Base-by-base conservation (phyloP, 805 yeast species). In the Lipomyces starkeyi region DNA sequence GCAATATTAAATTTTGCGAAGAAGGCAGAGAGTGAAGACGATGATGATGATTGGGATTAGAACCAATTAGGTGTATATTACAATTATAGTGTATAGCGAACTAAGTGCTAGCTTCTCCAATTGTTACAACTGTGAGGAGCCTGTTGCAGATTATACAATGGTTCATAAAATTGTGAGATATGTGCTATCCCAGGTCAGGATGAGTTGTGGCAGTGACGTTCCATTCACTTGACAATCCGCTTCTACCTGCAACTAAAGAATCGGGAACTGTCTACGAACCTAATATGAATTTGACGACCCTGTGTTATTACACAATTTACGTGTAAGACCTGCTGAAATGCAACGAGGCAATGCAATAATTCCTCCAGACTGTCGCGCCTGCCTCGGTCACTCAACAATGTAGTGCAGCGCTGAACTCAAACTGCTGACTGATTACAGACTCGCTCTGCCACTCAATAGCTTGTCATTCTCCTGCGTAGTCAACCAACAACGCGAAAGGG, bases 1-100 rank as follows among this genome's bases (percentile, higher is more conserved):
- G 17, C 63, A 17, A 11, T 40, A 8, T n/a, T 62, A 20, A 37
- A 27, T 9, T 43, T 32, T 49, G 47, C 47, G 13, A 29, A 43
- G n/a, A n/a, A 25, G n/a, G 20, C 40, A 32, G 52, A 57, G 11
- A 54, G 20, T 4, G 29, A 22, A 22, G 67, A 58, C 61, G 67
- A 64, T 27, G 64, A 57, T 20, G 67, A 58, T 52, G 66, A 61
- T 47, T 67, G 71, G 71, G 71, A 67, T 56, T 67, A 63, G 49
- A 58, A 43, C 5, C 22, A n/a, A 43, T n/a, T 37, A 13, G 43
- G 14, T 37, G 43, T 29, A 29, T 13, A 37, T 37, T 37, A 37
- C 17, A 37, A 6, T 43, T 3, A 43, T 43, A 7, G 49, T n/a
- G n/a, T 5, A 43, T 43, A 17, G 20, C 14, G 9, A 11, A 35